phyloP scores from a whole-genome alignment of 192 early-diverging fungal species.

The Rhizophagus sp. region DNA sequence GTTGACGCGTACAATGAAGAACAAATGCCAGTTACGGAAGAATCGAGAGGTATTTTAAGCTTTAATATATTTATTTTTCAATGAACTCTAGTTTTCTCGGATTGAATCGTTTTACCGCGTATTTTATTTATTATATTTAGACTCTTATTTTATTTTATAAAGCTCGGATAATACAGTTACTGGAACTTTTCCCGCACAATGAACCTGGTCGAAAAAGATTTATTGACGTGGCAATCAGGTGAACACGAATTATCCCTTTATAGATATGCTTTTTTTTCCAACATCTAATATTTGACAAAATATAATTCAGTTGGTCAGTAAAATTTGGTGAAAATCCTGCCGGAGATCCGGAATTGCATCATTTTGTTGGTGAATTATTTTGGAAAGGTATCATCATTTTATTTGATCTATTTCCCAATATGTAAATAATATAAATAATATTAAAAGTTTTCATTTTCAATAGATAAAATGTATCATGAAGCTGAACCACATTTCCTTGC shows the following conservation, averaged over 20 bases:
- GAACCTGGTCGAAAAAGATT: slow-evolving; percentile 53
- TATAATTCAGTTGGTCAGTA: slow-evolving; percentile 58
- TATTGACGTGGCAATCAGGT: slow-evolving; percentile 56
- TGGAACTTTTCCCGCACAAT: slow-evolving; percentile 59
- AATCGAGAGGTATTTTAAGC: slow-evolving; percentile 59
- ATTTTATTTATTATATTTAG: not conserved
- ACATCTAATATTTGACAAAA: slow-evolving; percentile 1
- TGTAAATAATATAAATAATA: not conserved
- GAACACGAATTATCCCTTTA: not conserved
- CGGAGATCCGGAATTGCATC: slow-evolving; percentile 74
- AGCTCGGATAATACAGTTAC: slow-evolving; percentile 62
- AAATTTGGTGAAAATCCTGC: slow-evolving; percentile 54
- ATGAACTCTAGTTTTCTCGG: not conserved
- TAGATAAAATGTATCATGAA: slow-evolving; percentile 71
- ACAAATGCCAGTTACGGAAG: slow-evolving; percentile 66
- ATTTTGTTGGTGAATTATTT: slow-evolving; percentile 68
- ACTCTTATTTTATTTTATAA: slow-evolving; percentile 26
- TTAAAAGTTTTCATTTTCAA: slow-evolving; percentile 14
- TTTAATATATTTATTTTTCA: not conserved
- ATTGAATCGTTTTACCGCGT: not conserved
- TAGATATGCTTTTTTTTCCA: slow-evolving; percentile 2
- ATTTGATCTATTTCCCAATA: not conserved
- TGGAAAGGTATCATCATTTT: slow-evolving; percentile 53
- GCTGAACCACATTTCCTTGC: slow-evolving; percentile 87
- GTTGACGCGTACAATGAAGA: slow-evolving; percentile 78